Percentiles rank a stretch among this genome's conserved stretches.
Evolutionary conservation across 192 early-diverging fungal species (phyloP).

Genomic region (Podila epigama): DNA sequence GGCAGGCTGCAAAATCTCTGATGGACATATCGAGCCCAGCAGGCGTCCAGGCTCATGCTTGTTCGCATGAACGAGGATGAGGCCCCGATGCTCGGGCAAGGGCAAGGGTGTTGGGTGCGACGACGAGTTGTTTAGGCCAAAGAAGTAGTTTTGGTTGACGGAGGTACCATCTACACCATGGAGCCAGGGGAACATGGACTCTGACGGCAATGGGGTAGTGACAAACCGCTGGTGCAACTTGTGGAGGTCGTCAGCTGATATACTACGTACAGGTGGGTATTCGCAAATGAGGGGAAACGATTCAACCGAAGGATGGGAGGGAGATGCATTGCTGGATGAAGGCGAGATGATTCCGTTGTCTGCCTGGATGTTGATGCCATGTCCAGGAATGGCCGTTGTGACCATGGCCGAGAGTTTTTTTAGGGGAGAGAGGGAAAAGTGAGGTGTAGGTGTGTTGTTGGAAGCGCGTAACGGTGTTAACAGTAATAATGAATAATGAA

Average conservation of each 20-base stretch:
- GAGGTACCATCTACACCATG: constrained; percentile 63
- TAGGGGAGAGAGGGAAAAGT: background rate
- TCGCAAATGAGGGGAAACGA: constrained; percentile 30
- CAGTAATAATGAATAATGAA: background rate
- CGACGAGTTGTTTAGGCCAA: constrained; percentile 51
- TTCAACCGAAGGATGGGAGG: background rate
- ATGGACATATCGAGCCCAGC: constrained; percentile 57
- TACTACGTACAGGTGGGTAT: constrained; percentile 43
- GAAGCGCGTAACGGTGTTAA: background rate
- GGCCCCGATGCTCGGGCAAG: constrained; percentile 47
- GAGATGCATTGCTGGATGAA: background rate
- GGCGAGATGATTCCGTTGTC: background rate
- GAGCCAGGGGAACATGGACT: constrained; percentile 67
- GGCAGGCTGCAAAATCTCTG: constrained; percentile 52
- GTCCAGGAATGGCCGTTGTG: constrained; percentile 18
- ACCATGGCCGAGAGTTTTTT: constrained; percentile 17
- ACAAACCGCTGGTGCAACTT: constrained; percentile 52
- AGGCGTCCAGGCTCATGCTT: constrained; percentile 43
- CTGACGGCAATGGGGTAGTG: constrained; percentile 53
- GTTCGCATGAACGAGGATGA: constrained; percentile 49
- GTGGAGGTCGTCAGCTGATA: constrained; percentile 51
- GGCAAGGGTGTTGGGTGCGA: constrained; percentile 20
- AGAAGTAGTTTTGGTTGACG: constrained; percentile 60
- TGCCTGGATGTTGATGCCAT: background rate
- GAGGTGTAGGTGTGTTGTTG: background rate